A percentile compares a stretch with the other conserved stretches of the same genome.
Conservation (phyloP, 306 rosid genomes). For the Ormosia emarginata region DNA sequence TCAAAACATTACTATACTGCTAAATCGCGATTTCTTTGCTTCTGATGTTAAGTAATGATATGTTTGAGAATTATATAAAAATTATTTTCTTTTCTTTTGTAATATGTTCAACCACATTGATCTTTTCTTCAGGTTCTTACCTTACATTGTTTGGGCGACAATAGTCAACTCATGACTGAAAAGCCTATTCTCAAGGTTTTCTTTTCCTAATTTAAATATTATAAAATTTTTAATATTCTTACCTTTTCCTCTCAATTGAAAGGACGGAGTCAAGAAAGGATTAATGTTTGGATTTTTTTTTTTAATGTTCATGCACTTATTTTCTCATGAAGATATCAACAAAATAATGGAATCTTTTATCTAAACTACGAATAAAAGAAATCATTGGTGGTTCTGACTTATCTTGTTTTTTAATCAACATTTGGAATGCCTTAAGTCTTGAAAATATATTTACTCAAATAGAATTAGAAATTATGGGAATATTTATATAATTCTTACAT, state of each 20-base stretch:
- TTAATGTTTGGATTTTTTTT: not conserved
- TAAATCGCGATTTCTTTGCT: too few species aligned
- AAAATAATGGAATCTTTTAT: not conserved
- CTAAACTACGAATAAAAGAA: not conserved
- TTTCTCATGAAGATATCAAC: not conserved
- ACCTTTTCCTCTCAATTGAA: not conserved
- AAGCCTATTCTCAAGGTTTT: slow-evolving; percentile 69
- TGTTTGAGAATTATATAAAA: not conserved
- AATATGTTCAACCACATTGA: not conserved
- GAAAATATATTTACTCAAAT: not conserved
- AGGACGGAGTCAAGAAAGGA: not conserved
- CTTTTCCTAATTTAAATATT: not conserved
- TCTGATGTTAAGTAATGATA: too few species aligned
- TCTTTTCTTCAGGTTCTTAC: slow-evolving; percentile 55
- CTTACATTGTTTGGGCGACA: slow-evolving; percentile 66
- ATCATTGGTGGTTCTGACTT: not conserved
- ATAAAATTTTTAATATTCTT: not conserved
- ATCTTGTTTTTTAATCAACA: not conserved
- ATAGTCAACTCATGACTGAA: slow-evolving; percentile 71
- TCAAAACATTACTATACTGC: not conserved
- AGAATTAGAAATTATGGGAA: not conserved
- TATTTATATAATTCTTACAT: not conserved
- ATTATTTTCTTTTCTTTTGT: not conserved
- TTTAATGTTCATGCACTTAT: not conserved
- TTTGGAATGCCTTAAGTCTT: not conserved